Conservation (phyloP, 2,329 filamentous ascomycete genomes). For the Ceratocystis lukuohia region DNA sequence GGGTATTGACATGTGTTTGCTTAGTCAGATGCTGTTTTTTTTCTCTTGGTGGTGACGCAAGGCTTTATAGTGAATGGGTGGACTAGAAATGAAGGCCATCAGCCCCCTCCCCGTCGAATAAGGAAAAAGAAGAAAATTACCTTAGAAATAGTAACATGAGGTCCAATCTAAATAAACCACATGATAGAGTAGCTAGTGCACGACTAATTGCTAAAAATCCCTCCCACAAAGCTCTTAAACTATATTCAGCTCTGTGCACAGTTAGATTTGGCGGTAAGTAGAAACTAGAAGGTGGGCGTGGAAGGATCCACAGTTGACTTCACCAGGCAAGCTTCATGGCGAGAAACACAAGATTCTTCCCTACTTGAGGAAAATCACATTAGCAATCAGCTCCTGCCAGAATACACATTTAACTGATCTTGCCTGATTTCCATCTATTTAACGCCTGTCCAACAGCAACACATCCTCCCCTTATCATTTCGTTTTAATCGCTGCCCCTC, state of each 20-base stretch:
- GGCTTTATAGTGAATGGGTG: background rate
- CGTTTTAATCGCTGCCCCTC: background rate
- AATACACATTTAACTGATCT: no score
- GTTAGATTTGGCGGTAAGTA: background rate
- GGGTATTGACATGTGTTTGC: background rate
- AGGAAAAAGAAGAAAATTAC: background rate
- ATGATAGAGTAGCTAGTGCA: background rate
- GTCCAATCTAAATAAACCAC: background rate
- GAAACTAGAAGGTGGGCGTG: constrained; percentile 9
- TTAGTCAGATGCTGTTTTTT: background rate
- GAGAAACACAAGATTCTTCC: background rate
- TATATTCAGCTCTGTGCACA: background rate
- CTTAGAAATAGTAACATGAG: background rate
- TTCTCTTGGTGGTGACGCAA: background rate
- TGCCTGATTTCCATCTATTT: no score
- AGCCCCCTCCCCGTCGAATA: no score
- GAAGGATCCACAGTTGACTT: constrained; percentile 16
- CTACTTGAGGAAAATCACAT: background rate
- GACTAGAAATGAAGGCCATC: background rate
- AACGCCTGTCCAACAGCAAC: background rate
- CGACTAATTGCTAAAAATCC: background rate
- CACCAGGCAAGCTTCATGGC: background rate
- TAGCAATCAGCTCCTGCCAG: no score
- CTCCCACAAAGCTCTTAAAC: background rate
- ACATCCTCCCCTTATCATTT: background rate